phyloP scores from a whole-genome alignment of 1,284 basidiomycete species.

The Cutaneotrichosporon mucoides region DNA sequence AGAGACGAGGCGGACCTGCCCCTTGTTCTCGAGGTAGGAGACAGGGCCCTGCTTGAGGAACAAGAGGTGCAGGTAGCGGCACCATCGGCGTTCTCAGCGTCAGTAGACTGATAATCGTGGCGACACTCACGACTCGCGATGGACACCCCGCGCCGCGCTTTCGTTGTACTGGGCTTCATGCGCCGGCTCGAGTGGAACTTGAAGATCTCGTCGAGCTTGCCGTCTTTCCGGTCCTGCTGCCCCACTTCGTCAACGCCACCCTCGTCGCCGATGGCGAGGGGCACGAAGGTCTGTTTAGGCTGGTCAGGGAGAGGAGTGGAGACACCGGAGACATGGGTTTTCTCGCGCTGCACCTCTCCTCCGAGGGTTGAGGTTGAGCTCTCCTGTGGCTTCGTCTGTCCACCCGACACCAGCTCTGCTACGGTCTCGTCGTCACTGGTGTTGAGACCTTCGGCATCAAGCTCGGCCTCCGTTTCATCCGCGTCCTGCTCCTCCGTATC shows the following conservation, averaged over 20 bases:
- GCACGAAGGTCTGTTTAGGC: slow-evolving; percentile 16
- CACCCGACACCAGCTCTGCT: too few relatives aligned
- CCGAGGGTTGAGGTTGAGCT: neutral
- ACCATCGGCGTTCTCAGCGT: slow-evolving; percentile 34
- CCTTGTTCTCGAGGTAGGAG: slow-evolving; percentile 17
- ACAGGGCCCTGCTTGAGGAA: slow-evolving; percentile 31
- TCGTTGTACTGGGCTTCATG: slow-evolving; percentile 40
- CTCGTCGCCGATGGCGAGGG: slow-evolving; percentile 38
- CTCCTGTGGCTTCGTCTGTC: too few relatives aligned
- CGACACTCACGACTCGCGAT: slow-evolving; percentile 34
- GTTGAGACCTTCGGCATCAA: neutral
- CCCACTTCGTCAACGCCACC: slow-evolving; percentile 14
- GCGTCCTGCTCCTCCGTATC: neutral
- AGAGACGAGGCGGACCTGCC: slow-evolving; percentile 30
- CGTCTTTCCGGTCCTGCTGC: slow-evolving; percentile 34
- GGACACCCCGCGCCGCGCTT: slow-evolving; percentile 33
- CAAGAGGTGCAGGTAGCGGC: slow-evolving; percentile 37
- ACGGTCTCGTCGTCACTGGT: slow-evolving; percentile 1
- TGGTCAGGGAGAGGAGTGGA: neutral
- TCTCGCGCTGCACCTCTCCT: neutral
- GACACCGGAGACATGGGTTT: neutral
- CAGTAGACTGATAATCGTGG: neutral
- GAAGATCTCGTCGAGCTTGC: slow-evolving; percentile 40
- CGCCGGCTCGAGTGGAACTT: slow-evolving; percentile 38
- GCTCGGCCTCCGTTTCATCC: slow-evolving; percentile 4